Evolutionary conservation across 2,329 filamentous ascomycete genomes (phyloP).

Genomic region (Periconia digitata): DNA sequence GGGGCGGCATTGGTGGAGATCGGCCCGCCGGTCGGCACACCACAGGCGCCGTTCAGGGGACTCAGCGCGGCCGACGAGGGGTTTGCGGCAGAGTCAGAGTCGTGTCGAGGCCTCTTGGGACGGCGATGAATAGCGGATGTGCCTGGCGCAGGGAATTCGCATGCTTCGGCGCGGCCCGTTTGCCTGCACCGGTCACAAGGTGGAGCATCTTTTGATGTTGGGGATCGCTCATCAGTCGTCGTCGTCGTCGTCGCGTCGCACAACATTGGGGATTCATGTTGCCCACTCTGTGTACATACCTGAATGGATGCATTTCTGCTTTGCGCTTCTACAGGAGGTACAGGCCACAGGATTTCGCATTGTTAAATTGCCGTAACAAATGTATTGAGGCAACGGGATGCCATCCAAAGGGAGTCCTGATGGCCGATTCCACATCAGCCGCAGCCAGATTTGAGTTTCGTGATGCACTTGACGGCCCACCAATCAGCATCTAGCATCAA

Average conservation of each 20-base stretch:
- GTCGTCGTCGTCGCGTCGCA: too few species aligned
- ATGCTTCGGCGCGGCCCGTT: constrained; percentile 32
- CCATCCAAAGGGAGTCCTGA: too few species aligned
- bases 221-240: background rate
- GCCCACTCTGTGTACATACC: too few species aligned
- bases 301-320: constrained; percentile 43
- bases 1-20: constrained; percentile 19
- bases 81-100: constrained; percentile 20
- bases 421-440: too few species aligned
- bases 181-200: constrained; percentile 44
- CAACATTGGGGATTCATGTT: too few species aligned
- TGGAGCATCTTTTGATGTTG: constrained; percentile 25
- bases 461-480: too few species aligned
- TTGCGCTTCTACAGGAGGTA: constrained; percentile 41
- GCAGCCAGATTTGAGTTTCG: too few species aligned
- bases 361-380: background rate
- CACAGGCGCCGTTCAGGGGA: constrained; percentile 14
- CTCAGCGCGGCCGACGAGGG: constrained; percentile 15
- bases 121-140: constrained; percentile 41
- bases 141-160: constrained; percentile 42
- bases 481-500: too few species aligned
- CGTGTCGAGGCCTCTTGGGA: constrained; percentile 40
- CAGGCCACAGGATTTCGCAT: constrained; percentile 46
- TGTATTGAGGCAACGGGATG: too few species aligned
- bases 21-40: constrained; percentile 18